Conservation (phyloP, 495 filamentous ascomycete genomes). For the Podospora bellae-mahoneyi region DNA sequence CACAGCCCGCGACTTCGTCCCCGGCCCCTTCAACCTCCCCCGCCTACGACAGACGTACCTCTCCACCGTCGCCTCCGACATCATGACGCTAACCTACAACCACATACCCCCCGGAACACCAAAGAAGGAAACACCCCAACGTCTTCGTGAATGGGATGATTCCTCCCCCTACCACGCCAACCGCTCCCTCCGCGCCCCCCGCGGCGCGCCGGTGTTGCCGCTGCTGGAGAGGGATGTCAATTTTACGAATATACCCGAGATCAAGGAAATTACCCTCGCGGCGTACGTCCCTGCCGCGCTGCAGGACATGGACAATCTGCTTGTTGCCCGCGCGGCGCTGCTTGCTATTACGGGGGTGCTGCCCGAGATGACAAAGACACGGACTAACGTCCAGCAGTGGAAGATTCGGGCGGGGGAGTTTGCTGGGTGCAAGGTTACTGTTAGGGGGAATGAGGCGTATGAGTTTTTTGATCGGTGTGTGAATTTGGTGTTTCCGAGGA, state of each 20-base stretch:
- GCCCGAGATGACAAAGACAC: conserved; percentile 64
- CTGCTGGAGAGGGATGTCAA: conserved; percentile 73
- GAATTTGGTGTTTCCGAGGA: conserved; percentile 83
- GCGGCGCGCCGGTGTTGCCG: conserved; percentile 60
- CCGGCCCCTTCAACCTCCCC: conserved; percentile 86
- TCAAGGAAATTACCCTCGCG: conserved; percentile 77
- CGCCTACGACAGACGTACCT: conserved; percentile 88
- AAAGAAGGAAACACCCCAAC: conserved; percentile 57
- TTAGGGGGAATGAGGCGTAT: conserved; percentile 76
- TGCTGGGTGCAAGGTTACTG: conserved; percentile 63
- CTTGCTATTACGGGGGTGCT: conserved; percentile 83
- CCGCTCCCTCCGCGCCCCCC: conserved; percentile 75
- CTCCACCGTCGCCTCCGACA: conserved; percentile 80
- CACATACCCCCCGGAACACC: conserved; percentile 73
- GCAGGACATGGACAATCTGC: conserved; percentile 63
- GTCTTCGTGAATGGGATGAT: conserved; percentile 83
- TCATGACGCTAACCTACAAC: conserved; percentile 82
- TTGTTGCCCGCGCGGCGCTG: conserved; percentile 76
- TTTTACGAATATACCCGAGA: conserved; percentile 80
- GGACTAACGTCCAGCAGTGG: conserved; percentile 64
- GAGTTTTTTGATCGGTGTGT: conserved; percentile 83
- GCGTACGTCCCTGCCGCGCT: conserved; percentile 61
- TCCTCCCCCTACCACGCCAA: conserved; percentile 91
- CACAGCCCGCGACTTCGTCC: conserved; percentile 80
- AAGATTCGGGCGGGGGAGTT: conserved; percentile 51